Conservation (phyloP, 1,284 basidiomycete genomes). For the Rhodotorula glutinis region DNA sequence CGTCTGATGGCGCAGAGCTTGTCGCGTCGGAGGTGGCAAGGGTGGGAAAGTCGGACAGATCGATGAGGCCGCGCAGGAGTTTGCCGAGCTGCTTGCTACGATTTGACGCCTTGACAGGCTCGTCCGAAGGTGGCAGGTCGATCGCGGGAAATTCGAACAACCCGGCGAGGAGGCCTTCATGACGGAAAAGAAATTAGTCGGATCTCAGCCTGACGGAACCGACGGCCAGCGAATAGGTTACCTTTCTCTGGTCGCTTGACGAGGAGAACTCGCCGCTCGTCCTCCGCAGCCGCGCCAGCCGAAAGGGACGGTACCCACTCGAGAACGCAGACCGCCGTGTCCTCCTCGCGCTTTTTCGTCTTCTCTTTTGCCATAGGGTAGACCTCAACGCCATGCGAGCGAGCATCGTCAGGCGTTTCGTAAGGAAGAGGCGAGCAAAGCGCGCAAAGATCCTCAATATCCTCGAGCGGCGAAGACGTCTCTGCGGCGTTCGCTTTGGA, state of each 20-base stretch:
- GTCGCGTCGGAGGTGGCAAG: neutral
- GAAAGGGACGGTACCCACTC: constrained; percentile 60
- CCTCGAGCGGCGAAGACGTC: constrained; percentile 40
- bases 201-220: accelerated
- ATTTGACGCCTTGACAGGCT: constrained; percentile 10
- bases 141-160: constrained; percentile 76
- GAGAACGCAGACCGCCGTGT: constrained; percentile 78
- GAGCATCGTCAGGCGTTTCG: constrained; percentile 43
- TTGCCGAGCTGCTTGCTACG: constrained; percentile 7
- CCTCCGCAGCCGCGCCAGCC: constrained; percentile 38
- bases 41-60: neutral
- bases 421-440: constrained; percentile 64
- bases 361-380: constrained; percentile 85
- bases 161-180: constrained; percentile 77
- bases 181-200: neutral
- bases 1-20: constrained; percentile 43
- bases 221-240: constrained; percentile 46
- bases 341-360: constrained; percentile 78
- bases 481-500: neutral
- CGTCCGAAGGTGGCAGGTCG: constrained; percentile 35
- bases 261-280: constrained; percentile 65
- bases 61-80: constrained; percentile 28
- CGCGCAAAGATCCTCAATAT: constrained; percentile 72
- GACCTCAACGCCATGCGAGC: constrained; percentile 55
- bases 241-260: constrained; percentile 78